Base-by-base conservation (phyloP, 1,139 yeast species). In the Debaryomyces subglobosus region DNA sequence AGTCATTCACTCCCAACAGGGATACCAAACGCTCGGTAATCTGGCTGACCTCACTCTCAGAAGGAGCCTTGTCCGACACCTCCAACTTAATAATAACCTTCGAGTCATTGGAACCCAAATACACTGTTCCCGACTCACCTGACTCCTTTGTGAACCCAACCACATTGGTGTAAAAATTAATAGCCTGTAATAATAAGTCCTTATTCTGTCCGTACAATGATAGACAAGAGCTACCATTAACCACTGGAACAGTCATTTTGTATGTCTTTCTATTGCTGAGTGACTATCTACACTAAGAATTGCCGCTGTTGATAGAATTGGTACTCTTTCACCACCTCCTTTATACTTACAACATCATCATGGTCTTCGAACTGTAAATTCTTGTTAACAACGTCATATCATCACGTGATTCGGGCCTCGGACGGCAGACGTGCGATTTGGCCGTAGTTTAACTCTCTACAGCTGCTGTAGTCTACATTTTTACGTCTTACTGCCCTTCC, bases 161-260 rank as follows among this genome's bases (percentile, higher is more conserved):
- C 10, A 76, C 49, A 45, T 71, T 64, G 45, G 74, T 66, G 60
- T 83, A 84, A 61, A 83, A 84, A 20, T 62, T 58, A 32, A 73
- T 61, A 4, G 84, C 74, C 35, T 70, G 57, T 18, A 66, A 55
- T 39, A 73, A 69, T 8, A 74, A 60, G 23, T 58, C 59, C 18
- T 58, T 54, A 39, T 70, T 65, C 5, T 78, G 68, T 6, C 85
- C 84, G 54, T 64, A 64, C 39, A 80, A 66, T 33, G 73, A 65
- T 48, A 78, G 68, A 50, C 72, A 71, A 25, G 84, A 70, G 23
- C 80, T 70, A 13, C 85, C 85, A 59, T 80, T 81, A 49, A 82
- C 77, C 48, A 81, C 57, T 30, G 81, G 66, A 38, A 59, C 50
- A n/a, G 62, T 58, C 67, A 63, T 63, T 7, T 36, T 53, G 25